Conservation (phyloP, 2,329 filamentous ascomycete genomes). For the Endoconidiophora polonica region DNA sequence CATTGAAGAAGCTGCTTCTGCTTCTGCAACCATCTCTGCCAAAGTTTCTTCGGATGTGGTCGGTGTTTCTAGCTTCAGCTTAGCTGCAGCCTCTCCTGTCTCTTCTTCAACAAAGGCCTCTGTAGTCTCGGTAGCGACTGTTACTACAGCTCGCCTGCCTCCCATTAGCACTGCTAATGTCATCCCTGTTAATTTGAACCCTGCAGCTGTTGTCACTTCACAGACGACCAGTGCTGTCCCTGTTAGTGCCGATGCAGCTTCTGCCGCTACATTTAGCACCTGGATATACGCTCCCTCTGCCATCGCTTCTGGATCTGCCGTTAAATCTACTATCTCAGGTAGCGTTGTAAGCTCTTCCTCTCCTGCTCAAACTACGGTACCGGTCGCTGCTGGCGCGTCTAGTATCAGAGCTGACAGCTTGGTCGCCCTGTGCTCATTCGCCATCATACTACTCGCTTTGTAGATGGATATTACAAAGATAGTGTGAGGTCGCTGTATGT, state of each 20-base stretch:
- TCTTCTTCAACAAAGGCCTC: background rate
- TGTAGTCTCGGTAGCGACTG: slow-evolving; percentile 9
- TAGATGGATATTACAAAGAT: too few species aligned
- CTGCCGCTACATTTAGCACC: background rate
- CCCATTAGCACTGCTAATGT: background rate
- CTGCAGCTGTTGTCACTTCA: too few species aligned
- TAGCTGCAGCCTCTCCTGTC: background rate
- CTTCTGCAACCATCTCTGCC: background rate
- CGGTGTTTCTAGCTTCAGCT: background rate
- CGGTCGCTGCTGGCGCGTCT: background rate
- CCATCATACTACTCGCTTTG: background rate
- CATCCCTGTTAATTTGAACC: background rate
- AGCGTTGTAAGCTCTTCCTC: background rate
- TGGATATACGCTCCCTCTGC: background rate
- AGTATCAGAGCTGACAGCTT: background rate
- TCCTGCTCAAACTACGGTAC: background rate
- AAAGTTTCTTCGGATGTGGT: background rate
- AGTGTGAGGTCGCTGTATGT: too few species aligned
- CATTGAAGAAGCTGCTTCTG: slow-evolving; percentile 14
- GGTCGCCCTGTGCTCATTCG: background rate
- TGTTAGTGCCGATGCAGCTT: background rate
- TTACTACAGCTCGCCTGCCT: background rate
- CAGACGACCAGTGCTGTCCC: background rate
- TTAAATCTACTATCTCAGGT: background rate
- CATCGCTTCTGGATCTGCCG: too few species aligned